phyloP scores from a whole-genome alignment of 495 filamentous ascomycete species.

The Haplographium delicatum region DNA sequence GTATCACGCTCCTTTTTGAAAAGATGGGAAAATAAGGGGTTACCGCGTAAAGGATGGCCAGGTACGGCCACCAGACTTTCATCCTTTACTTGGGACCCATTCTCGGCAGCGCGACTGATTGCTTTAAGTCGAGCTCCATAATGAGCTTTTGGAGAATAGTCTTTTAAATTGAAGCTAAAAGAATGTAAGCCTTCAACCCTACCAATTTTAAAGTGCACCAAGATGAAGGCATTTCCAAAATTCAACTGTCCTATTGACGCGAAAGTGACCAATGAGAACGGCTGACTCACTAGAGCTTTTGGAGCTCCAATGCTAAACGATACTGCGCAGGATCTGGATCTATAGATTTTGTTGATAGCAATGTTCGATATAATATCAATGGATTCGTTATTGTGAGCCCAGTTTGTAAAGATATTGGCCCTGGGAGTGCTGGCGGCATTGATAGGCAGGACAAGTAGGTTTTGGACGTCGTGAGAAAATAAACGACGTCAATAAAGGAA shows the following conservation, averaged over 20 bases:
- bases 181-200: neutral
- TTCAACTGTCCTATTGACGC: no score
- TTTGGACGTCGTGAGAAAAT: no score
- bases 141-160: slow-evolving; percentile 60
- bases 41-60: slow-evolving; percentile 42
- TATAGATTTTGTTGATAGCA: slow-evolving; percentile 54
- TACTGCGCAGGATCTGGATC: slow-evolving; percentile 61
- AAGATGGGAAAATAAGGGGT: slow-evolving; percentile 44
- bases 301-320: slow-evolving; percentile 63
- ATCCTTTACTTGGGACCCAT: slow-evolving; percentile 6
- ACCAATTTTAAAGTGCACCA: no score
- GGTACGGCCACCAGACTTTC: slow-evolving; percentile 31
- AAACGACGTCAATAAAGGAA: slow-evolving; percentile 3
- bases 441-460: no score
- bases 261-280: neutral
- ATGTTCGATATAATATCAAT: slow-evolving; percentile 58
- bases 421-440: slow-evolving; percentile 29
- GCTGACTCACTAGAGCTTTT: slow-evolving; percentile 34
- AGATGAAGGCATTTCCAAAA: no score
- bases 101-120: slow-evolving; percentile 28
- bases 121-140: slow-evolving; percentile 51
- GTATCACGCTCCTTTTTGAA: slow-evolving; percentile 36
- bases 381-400: slow-evolving; percentile 65
- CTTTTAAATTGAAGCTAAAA: slow-evolving; percentile 45
- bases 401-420: slow-evolving; percentile 25